Conservation (phyloP, 2,329 filamentous ascomycete genomes). For the Talaromyces sp. region DNA sequence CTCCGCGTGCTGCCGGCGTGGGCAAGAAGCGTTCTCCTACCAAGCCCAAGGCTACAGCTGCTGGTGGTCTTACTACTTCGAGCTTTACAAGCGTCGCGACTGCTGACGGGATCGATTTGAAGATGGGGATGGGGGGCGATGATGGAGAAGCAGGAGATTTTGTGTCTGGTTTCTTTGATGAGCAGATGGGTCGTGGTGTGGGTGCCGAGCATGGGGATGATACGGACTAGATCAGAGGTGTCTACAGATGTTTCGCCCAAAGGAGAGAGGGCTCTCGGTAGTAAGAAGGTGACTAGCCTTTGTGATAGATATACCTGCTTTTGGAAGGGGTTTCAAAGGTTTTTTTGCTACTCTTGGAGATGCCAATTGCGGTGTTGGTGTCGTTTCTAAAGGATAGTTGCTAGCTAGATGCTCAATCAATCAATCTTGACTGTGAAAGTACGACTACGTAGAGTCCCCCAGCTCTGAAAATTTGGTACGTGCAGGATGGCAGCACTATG, state of each 20-base stretch:
- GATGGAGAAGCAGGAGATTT: background rate
- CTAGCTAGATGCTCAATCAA: background rate
- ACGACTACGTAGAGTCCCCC: background rate
- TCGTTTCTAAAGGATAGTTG: background rate
- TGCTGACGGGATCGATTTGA: background rate
- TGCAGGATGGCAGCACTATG: too few species aligned
- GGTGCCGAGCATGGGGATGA: background rate
- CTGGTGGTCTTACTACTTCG: background rate
- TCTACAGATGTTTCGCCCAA: background rate
- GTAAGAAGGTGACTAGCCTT: background rate
- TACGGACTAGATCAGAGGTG: background rate
- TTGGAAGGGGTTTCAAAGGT: background rate
- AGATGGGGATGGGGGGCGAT: background rate
- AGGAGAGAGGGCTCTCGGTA: background rate
- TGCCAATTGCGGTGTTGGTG: background rate
- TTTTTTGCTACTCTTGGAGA: background rate
- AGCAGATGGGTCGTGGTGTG: background rate
- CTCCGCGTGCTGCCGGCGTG: background rate
- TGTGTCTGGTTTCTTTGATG: conserved; percentile 1
- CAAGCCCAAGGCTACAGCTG: background rate
- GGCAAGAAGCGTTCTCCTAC: conserved; percentile 4
- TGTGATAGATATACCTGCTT: background rate
- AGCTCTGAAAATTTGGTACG: too few species aligned
- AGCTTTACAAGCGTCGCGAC: background rate
- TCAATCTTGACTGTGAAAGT: background rate